Conservation (phyloP, 768 basidiomycete genomes). For the Hypsizygus marmoreus region DNA sequence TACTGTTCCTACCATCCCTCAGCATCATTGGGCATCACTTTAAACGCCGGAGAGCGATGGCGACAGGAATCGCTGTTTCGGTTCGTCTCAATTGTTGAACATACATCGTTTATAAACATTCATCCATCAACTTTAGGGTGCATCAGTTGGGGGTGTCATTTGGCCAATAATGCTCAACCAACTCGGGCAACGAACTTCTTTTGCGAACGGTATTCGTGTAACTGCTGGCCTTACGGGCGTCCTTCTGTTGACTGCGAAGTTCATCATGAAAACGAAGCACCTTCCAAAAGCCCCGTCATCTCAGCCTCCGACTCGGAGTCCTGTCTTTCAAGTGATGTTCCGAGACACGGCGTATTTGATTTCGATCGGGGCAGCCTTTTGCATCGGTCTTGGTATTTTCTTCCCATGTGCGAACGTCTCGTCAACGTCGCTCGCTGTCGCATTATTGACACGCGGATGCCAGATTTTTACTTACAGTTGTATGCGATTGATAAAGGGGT, state of each 20-base stretch:
- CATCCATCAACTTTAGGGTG: slow-evolving; percentile 26
- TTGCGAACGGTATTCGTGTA: slow-evolving; percentile 37
- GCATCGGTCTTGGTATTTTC: slow-evolving; percentile 49
- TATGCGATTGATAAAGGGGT: slow-evolving; percentile 47
- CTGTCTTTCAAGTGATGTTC: slow-evolving; percentile 32
- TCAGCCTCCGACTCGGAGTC: slow-evolving; percentile 2
- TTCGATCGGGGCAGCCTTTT: slow-evolving; percentile 14
- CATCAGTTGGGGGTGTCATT: slow-evolving; percentile 52
- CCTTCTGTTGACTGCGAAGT: slow-evolving; percentile 35
- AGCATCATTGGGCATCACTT: slow-evolving; percentile 51
- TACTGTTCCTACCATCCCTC: slow-evolving; percentile 53
- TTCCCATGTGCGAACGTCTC: slow-evolving; percentile 55
- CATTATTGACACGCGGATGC: slow-evolving; percentile 9
- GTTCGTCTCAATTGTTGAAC: slow-evolving; percentile 46
- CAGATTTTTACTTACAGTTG: slow-evolving; percentile 59
- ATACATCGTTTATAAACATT: no score
- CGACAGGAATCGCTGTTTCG: slow-evolving; percentile 41
- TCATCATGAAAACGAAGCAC: slow-evolving; percentile 29
- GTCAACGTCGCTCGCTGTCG: slow-evolving; percentile 16
- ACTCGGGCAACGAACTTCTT: slow-evolving; percentile 28
- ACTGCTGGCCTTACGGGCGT: slow-evolving; percentile 32
- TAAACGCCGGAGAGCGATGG: slow-evolving; percentile 36
- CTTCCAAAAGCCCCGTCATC: slow-evolving; percentile 8
- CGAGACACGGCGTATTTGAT: slow-evolving; percentile 39
- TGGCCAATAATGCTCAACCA: slow-evolving; percentile 53